Conservation (phyloP, 2,329 filamentous ascomycete genomes). For the Hymenoscyphus infarciens region DNA sequence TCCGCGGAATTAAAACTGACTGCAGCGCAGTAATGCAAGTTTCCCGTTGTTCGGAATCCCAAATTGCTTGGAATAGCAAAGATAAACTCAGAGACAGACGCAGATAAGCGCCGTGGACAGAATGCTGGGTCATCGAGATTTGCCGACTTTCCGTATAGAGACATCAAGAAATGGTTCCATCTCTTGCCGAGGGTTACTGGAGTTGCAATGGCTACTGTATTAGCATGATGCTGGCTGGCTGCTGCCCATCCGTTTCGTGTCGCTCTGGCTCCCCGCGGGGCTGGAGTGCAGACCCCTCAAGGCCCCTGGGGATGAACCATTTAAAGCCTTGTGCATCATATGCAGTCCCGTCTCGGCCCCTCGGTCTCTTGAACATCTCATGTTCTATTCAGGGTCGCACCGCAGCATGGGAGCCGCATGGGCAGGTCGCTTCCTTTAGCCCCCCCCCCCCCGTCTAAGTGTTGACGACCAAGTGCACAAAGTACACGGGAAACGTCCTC, state of each 20-base stretch:
- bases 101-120: neutral
- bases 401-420: neutral
- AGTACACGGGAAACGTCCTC: neutral
- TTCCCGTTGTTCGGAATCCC: neutral
- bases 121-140: neutral
- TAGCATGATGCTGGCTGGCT: neutral
- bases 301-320: neutral
- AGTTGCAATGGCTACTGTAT: neutral
- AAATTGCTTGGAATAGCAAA: neutral
- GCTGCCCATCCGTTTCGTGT: neutral
- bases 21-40: neutral
- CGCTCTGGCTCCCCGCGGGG: neutral
- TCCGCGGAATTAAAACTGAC: neutral
- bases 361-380: neutral
- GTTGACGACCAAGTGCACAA: neutral
- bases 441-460: neutral
- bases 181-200: neutral
- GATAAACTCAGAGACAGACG: neutral
- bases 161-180: neutral
- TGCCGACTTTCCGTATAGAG: neutral
- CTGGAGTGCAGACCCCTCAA: neutral
- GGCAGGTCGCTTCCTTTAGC: neutral
- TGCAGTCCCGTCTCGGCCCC: neutral
- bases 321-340: constrained; percentile 2
- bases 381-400: neutral